Base-by-base conservation (phyloP, 2,329 filamentous ascomycete species). In the Alternaria sp. region DNA sequence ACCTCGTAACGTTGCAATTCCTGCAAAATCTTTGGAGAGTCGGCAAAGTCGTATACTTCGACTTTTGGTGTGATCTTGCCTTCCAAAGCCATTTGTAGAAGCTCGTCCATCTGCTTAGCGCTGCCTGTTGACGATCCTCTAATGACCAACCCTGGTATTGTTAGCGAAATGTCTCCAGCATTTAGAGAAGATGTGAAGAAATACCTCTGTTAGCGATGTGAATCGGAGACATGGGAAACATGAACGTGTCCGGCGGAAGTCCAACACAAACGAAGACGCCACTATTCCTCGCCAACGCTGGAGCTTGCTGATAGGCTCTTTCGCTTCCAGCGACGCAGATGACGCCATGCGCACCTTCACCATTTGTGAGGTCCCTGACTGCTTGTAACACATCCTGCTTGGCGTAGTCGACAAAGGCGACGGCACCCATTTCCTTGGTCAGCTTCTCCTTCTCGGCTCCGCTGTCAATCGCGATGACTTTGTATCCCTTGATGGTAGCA, bases 401-500 rank as follows among this genome's bases (percentile, higher is more conserved):
- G 61, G 81, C 83, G 79, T 94, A 97, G 83, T 98, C 94, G 73
- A 97, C 86, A 72, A 89, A 97, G 30, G 85, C 76, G 16, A 82
- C 78, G 3, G 92, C 89, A 38, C 93, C 94, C 62, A 96, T 88
- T 72, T 87, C 83, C 64, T 82, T 80, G 78, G 86, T 89, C 79
- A 93, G 85, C 64, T 86, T 81, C 71, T 82, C 85, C 86, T 97
- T 97, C 79, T 96, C 93, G 1, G 87, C 86, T 38, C 93, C 94
- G 52, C 86, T 87, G 74, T 97, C 94, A 68, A 97, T 93, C 65
- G 91, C 93, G 75, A 97, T 89, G 68, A 89, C 84, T 66, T 89
- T 86, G 59, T 96, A 83, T 55, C 94, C 94, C 91, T 97, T 96
- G 57, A 93, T 93, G 77, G 89, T 91, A 14, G 76, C 75, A 80